phyloP scores from a whole-genome alignment of 805 yeast genomes.

The Candida montana region DNA sequence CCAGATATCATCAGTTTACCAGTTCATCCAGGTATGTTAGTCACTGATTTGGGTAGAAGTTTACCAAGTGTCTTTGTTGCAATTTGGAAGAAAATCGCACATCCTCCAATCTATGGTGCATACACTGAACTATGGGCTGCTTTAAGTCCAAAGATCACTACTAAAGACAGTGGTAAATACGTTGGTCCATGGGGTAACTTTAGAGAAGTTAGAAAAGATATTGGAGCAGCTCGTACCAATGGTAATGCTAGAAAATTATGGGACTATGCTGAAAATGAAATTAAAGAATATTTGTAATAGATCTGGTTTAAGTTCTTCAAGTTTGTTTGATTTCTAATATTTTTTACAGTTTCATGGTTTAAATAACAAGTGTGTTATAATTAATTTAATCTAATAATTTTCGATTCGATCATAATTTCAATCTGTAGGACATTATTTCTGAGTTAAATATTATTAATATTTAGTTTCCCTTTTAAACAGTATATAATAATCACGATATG shows the following conservation, averaged over 20 bases:
- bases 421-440: too few relatives aligned
- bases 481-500: too few relatives aligned
- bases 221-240: constrained; percentile 27
- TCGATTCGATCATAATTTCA: too few relatives aligned
- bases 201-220: constrained; percentile 33
- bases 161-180: constrained; percentile 30
- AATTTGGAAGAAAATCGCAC: constrained; percentile 19
- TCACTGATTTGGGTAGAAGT: constrained; percentile 31
- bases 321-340: too few relatives aligned
- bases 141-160: constrained; percentile 32
- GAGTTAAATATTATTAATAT: too few relatives aligned
- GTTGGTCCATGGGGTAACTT: constrained; percentile 39
- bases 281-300: too few relatives aligned
- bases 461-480: too few relatives aligned
- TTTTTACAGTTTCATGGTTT: too few relatives aligned
- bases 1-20: constrained; percentile 30
- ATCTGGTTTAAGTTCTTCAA: too few relatives aligned
- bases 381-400: too few relatives aligned
- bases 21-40: constrained; percentile 38
- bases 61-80: neutral
- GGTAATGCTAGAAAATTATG: constrained; percentile 31
- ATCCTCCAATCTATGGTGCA: constrained; percentile 33
- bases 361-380: too few relatives aligned
- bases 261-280: constrained; percentile 32
- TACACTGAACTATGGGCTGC: constrained; percentile 40